Percentiles rank a stretch among this genome's conserved stretches.
Conservation (phyloP, 2,329 filamentous ascomycete species). For the Iodosphaeria phyllophila region DNA sequence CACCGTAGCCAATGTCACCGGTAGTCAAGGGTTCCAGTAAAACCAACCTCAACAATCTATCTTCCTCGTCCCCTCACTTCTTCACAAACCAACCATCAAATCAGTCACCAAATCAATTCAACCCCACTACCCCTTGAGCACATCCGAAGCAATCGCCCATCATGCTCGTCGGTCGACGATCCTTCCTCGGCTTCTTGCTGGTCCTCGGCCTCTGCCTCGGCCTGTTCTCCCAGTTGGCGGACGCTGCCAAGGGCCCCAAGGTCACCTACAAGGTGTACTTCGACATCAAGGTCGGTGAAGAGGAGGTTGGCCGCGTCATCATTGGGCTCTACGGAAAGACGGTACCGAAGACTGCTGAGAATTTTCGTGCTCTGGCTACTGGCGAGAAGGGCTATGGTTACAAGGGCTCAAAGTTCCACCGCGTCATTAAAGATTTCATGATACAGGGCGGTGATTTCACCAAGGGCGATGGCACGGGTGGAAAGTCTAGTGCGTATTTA, state of each 20-base stretch:
- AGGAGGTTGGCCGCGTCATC: slow-evolving; percentile 55
- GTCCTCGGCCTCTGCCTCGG: slow-evolving; percentile 58
- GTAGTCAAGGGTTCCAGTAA: too few relatives aligned
- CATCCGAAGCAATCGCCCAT: slow-evolving; percentile 13
- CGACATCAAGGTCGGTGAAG: slow-evolving; percentile 61
- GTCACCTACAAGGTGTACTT: slow-evolving; percentile 94
- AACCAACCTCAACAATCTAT: too few relatives aligned
- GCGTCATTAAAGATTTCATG: slow-evolving; percentile 83
- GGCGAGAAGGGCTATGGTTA: slow-evolving; percentile 79
- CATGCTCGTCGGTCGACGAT: slow-evolving; percentile 60
- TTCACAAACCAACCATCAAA: slow-evolving; percentile 2
- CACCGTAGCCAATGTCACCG: too few relatives aligned
- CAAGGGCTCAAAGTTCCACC: slow-evolving; percentile 68
- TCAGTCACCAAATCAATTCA: slow-evolving; percentile 1
- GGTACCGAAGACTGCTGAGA: slow-evolving; percentile 55
- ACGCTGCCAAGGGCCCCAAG: slow-evolving; percentile 73
- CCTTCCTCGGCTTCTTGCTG: slow-evolving; percentile 55
- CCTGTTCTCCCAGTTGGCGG: slow-evolving; percentile 56
- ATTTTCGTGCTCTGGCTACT: slow-evolving; percentile 65
- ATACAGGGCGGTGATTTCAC: slow-evolving; percentile 86
- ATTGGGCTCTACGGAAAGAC: slow-evolving; percentile 80
- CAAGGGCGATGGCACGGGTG: slow-evolving; percentile 62
- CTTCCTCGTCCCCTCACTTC: not conserved
- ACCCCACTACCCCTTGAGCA: slow-evolving; percentile 3
- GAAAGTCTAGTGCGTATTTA: slow-evolving; percentile 54